These are phyloP conservation scores for Volvox carteri DNA, from an alignment of 163 green algal genomes.

Conservation along the genomic window DNA sequence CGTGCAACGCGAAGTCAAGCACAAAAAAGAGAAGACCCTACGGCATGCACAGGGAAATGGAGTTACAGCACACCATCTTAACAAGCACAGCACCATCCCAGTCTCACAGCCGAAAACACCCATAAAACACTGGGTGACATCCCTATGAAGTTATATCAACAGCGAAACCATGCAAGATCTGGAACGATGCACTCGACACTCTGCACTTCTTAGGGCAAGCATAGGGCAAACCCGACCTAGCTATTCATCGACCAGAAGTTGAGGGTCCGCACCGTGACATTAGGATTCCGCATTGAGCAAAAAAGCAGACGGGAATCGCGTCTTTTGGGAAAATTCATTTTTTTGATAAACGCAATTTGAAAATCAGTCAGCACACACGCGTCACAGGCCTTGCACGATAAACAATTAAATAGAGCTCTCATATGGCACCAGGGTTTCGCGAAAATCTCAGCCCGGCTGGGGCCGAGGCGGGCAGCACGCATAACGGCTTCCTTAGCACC, in stretches of 20 bases:
- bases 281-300: neutral
- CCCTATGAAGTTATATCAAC: neutral
- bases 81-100: neutral
- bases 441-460: constrained; percentile 26
- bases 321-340: constrained; percentile 27
- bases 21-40: neutral
- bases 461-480: neutral
- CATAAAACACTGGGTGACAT: neutral
- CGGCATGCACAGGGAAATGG: neutral
- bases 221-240: neutral
- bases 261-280: neutral
- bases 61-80: neutral
- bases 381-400: constrained; percentile 4
- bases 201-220: neutral
- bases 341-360: no score
- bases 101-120: neutral
- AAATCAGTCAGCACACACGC: neutral
- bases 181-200: neutral
- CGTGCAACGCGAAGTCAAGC: neutral
- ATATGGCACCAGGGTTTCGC: neutral
- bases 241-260: neutral
- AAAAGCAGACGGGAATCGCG: neutral
- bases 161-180: neutral
- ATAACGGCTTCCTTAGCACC: neutral
- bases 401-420: constrained; percentile 34